These are phyloP conservation scores for Cyamopsis tetragonoloba DNA, from an alignment of 306 rosid species.

Conservation along the genomic window DNA sequence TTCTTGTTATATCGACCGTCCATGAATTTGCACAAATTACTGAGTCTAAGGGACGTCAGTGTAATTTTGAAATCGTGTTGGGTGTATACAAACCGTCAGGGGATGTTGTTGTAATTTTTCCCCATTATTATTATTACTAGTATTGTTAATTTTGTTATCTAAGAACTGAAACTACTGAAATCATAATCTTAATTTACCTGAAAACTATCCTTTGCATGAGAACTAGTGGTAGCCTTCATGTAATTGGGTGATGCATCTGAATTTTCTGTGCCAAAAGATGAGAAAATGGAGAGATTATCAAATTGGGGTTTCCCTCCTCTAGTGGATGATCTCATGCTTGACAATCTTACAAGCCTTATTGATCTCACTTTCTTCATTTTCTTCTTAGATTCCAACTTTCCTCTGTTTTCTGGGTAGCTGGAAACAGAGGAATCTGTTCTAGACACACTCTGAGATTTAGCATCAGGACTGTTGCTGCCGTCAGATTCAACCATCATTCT, in stretches of 20 bases:
- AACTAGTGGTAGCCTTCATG: constrained; percentile 50
- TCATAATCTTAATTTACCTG: constrained; percentile 41
- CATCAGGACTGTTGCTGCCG: not conserved
- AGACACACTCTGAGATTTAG: constrained; percentile 27
- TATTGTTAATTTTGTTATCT: not conserved
- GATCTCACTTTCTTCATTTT: constrained; percentile 56
- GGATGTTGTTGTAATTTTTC: too few relatives aligned
- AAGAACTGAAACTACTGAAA: constrained; percentile 15
- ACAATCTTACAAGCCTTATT: constrained; percentile 50
- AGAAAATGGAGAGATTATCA: constrained; percentile 24
- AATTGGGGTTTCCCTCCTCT: constrained; percentile 31
- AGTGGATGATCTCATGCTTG: constrained; percentile 43
- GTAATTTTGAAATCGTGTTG: too few relatives aligned
- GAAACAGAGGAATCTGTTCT: constrained; percentile 27
- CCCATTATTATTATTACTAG: too few relatives aligned
- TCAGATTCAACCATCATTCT: constrained; percentile 31
- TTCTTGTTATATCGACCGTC: too few relatives aligned
- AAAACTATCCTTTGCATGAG: constrained; percentile 48
- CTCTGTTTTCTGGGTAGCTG: constrained; percentile 20
- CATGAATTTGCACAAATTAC: too few relatives aligned
- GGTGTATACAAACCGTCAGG: too few relatives aligned
- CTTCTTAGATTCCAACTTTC: constrained; percentile 39
- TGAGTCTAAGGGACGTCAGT: too few relatives aligned
- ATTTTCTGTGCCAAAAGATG: constrained; percentile 21
- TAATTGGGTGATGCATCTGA: constrained; percentile 48